Base-by-base conservation (phyloP, 1,284 basidiomycete genomes). In the Coniophora puteana region DNA sequence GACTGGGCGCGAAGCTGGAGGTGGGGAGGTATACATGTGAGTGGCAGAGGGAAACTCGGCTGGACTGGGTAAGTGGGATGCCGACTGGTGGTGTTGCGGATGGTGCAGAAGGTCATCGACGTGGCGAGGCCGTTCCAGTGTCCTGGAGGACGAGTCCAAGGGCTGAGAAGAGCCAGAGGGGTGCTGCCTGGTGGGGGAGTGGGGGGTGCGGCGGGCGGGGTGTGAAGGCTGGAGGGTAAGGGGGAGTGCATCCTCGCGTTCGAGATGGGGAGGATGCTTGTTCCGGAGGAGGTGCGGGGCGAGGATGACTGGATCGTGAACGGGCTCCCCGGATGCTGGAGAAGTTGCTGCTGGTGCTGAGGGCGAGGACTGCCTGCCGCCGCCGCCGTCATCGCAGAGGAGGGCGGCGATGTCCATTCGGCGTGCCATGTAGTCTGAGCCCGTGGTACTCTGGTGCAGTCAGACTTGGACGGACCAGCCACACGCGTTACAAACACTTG, bases 341-440 rank as follows among this genome's bases (percentile, higher is more conserved):
- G 39, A 29, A 17, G 30, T 21, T 21, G 25, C 31, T 29, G 35
- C 13, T 29, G 32, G 31, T 30, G 33, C 40, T 31, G 40, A 46
- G 48, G 54, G 43, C 68, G n/a, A 18, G 29, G 30, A 13, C 23
- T n/a, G 14, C 29, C 8, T 31, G 23, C 22, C 8, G 31, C 14
- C n/a, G 17, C 14, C 7, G 44, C 37, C 30, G 54, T 78, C 73
- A 52, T 71, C 65, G 55, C 80, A 84, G 28, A 86, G 72, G 32
- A 87, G 74, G 12, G 80, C 82, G 8, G 82, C 81, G 23, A 88
- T 87, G 52, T 78, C 77, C 48, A 88, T 78, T 36, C 83, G 71
- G 39, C 82, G 70, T 30, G 79, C 67, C 80, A 84, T 83, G 53
- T 56, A 53, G 54, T 58, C 50, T 41, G 51, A 44, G 41, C n/a